Evolutionary conservation across 1,284 basidiomycete genomes (phyloP), one percentile per base, ranked within the genome.

Genomic region (Ustilago tritici): DNA sequence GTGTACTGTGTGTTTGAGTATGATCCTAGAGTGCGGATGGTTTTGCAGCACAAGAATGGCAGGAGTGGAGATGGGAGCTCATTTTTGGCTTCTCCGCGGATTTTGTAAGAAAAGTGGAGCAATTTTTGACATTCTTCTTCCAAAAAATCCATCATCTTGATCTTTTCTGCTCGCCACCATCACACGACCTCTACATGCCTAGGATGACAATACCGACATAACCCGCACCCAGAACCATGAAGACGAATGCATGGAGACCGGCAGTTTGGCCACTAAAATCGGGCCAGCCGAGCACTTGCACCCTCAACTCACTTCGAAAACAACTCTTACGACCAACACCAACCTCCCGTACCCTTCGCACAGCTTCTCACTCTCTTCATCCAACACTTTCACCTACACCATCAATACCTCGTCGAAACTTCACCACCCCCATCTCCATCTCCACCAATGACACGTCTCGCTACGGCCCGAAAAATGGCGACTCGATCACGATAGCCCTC

Each of bases 401-500:
- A 50, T 17, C 41, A 46, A 17, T 7, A 4, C 28, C 10, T 8
- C 11, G 11, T 7, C 49, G 2, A 12, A 46, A 19, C 14, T 14
- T 32, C 49, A 50, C 15, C 38, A 5, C 10, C 38, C 2, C 38
- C 10, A 40, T 6, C 49, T 1, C 28, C 23, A 50, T 14, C 5
- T 32, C 14, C 15, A 1, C 14, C 49, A 12, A 14, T 12, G 11
- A 14, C 1, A 28, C 47, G 3, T 50, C 43, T 32, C 49, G 3
- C 4, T 36, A 69, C 52, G 75, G 75, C 2, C 76, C 71, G 8
- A 46, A 56, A 23, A 80, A 94, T 32, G 76, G 78, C 31, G 76
- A 79, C n/a, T 59, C 49, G 5, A 94, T 98, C 54, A 90, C 93
- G 0, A 90, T 97, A 2, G 95, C 93, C 35, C 95, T 98, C 92